Percentiles rank a stretch among this genome's conserved stretches.
These are phyloP conservation scores for Aspergillus bridgeri DNA, from an alignment of 495 filamentous ascomycete species.

Conservation along the genomic window DNA sequence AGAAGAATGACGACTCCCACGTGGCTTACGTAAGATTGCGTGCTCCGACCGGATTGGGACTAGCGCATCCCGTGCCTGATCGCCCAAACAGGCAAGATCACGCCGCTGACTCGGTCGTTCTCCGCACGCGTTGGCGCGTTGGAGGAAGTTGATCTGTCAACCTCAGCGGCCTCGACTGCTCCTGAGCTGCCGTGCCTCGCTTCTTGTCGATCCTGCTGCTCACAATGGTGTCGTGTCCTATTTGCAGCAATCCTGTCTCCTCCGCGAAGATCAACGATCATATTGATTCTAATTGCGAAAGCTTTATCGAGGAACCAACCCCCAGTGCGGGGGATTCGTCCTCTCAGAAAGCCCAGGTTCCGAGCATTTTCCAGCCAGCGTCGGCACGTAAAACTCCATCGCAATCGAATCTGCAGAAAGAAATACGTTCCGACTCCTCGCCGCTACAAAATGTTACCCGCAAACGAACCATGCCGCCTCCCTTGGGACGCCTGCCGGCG, in stretches of 20 bases:
- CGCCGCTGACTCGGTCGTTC: not conserved
- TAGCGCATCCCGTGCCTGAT: not conserved
- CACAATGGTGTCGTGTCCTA: constrained; percentile 79
- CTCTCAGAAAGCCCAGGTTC: constrained; percentile 50
- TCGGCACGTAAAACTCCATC: constrained; percentile 44
- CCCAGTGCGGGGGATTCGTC: constrained; percentile 37
- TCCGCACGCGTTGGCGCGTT: not conserved
- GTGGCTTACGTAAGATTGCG: not conserved
- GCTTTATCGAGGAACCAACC: constrained; percentile 48
- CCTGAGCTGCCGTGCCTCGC: not conserved
- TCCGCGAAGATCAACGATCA: constrained; percentile 81
- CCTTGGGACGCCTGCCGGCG: constrained; percentile 16
- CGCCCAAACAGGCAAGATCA: not conserved
- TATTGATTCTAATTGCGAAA: constrained; percentile 79
- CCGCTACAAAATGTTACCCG: constrained; percentile 31
- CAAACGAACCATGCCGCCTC: constrained; percentile 33
- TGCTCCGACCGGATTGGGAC: not conserved
- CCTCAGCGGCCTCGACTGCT: constrained; percentile 2
- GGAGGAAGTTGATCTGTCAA: not conserved
- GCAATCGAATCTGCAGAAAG: constrained; percentile 25
- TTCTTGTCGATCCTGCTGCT: not conserved
- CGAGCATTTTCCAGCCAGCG: constrained; percentile 76
- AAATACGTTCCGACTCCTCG: constrained; percentile 18
- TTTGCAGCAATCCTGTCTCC: constrained; percentile 75
- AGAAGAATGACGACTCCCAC: not conserved